Conservation (phyloP, 257 asterid genomes). For the Ophiorrhiza pumila region DNA sequence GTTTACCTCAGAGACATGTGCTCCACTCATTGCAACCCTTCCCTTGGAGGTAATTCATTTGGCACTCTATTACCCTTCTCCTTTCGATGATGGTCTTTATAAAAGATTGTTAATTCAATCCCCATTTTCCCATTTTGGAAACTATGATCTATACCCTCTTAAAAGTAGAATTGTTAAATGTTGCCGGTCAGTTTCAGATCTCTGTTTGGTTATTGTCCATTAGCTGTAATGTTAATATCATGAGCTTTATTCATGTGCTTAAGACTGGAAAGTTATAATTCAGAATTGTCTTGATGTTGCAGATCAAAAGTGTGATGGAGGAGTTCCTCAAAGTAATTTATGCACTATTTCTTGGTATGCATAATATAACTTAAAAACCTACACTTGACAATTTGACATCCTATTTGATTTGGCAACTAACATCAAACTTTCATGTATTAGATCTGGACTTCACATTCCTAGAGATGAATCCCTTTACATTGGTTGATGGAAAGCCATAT, state of each 20-base stretch:
- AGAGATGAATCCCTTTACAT: constrained; percentile 95
- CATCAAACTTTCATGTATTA: constrained; percentile 21
- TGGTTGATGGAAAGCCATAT: constrained; percentile 88
- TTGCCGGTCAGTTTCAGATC: background rate
- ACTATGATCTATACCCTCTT: background rate
- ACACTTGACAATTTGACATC: background rate
- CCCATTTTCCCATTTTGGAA: background rate
- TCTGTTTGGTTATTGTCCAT: background rate
- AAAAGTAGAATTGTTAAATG: background rate
- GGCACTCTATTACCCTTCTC: background rate
- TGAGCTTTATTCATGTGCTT: background rate
- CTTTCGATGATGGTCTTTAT: background rate
- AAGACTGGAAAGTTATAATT: background rate
- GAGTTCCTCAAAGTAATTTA: constrained; percentile 67
- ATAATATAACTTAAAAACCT: constrained; percentile 2
- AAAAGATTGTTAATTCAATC: constrained; percentile 3
- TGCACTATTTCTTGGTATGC: constrained; percentile 58
- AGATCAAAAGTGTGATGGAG: constrained; percentile 79
- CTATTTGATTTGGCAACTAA: constrained; percentile 18
- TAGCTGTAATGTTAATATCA: background rate
- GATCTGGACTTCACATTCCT: constrained; percentile 95
- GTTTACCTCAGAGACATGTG: constrained; percentile 69
- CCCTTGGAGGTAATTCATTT: constrained; percentile 71
- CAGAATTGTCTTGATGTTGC: constrained; percentile 21
- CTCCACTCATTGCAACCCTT: constrained; percentile 94